Conservation (phyloP, 2,329 filamentous ascomycete species). For the Capronia epimyces region DNA sequence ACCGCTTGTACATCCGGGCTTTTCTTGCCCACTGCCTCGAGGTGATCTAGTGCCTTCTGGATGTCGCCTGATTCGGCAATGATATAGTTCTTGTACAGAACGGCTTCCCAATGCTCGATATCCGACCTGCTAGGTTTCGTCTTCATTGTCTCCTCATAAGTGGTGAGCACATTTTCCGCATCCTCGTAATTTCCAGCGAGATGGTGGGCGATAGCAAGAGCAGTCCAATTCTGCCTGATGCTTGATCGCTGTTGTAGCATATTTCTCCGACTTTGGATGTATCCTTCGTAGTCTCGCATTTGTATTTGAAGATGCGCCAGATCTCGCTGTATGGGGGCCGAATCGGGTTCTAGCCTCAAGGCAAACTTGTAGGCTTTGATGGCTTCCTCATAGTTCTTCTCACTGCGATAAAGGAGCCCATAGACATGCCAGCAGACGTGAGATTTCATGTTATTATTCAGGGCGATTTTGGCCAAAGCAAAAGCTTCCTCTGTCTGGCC, state of each 20-base stretch:
- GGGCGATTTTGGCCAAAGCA: slow-evolving; percentile 79
- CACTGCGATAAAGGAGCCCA: slow-evolving; percentile 82
- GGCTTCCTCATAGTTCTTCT: slow-evolving; percentile 97
- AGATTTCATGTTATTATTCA: slow-evolving; percentile 96
- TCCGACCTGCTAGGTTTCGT: slow-evolving; percentile 65
- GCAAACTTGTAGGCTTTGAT: slow-evolving; percentile 99
- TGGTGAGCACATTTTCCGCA: slow-evolving; percentile 84
- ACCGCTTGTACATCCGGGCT: slow-evolving; percentile 79
- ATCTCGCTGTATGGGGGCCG: slow-evolving; percentile 87
- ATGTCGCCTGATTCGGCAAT: slow-evolving; percentile 85
- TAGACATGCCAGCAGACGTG: slow-evolving; percentile 99
- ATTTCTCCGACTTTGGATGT: slow-evolving; percentile 77
- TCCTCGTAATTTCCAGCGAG: slow-evolving; percentile 76
- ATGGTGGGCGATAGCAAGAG: slow-evolving; percentile 89
- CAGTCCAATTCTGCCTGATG: slow-evolving; percentile 91
- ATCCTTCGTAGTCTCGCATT: slow-evolving; percentile 92
- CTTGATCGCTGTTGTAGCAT: slow-evolving; percentile 83
- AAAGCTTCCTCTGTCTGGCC: slow-evolving; percentile 94
- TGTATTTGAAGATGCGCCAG: slow-evolving; percentile 89
- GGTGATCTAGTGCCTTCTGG: slow-evolving; percentile 76
- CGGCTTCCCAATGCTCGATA: slow-evolving; percentile 86
- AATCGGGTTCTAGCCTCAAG: slow-evolving; percentile 86
- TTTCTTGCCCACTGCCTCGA: slow-evolving; percentile 69
- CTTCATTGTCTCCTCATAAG: slow-evolving; percentile 91
- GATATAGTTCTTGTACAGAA: slow-evolving; percentile 90